phyloP scores from a whole-genome alignment of 805 yeast species.

The Wickerhamiella lipophila region DNA sequence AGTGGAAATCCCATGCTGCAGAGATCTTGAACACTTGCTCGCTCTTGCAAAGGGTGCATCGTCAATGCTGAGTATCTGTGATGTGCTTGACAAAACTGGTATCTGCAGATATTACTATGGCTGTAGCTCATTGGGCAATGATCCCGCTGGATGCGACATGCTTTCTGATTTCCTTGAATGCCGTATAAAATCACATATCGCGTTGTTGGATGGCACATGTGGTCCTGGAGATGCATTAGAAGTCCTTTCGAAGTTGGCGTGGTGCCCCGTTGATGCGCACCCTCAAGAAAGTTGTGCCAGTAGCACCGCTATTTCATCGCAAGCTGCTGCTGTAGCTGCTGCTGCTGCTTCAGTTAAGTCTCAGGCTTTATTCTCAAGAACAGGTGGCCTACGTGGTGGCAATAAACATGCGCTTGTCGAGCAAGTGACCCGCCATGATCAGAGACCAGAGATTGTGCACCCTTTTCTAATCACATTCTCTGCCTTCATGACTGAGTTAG shows the following conservation, averaged over 20 bases:
- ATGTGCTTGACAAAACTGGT: background rate
- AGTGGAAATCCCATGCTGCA: background rate
- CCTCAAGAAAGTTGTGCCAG: background rate
- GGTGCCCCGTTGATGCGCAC: background rate
- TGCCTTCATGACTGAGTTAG: slow-evolving; percentile 43
- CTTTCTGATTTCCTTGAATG: background rate
- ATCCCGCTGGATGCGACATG: background rate
- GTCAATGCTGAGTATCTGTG: background rate
- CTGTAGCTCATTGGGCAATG: background rate
- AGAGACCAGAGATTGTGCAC: slow-evolving; percentile 49
- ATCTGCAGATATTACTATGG: background rate
- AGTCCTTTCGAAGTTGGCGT: background rate
- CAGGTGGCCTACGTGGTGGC: slow-evolving; percentile 73
- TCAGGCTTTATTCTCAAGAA: slow-evolving; percentile 42
- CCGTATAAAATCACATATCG: slow-evolving; percentile 1
- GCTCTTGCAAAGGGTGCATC: background rate
- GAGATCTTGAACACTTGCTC: background rate
- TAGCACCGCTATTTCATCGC: background rate
- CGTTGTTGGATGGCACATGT: background rate
- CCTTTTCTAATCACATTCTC: slow-evolving; percentile 65
- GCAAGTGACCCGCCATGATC: slow-evolving; percentile 63
- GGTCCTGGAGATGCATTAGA: background rate
- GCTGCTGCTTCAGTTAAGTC: background rate
- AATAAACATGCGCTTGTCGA: slow-evolving; percentile 64
- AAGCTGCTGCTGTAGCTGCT: background rate